These are phyloP conservation scores for Fraxinus anomala DNA, from an alignment of 257 asterid species.

Conservation along the genomic window DNA sequence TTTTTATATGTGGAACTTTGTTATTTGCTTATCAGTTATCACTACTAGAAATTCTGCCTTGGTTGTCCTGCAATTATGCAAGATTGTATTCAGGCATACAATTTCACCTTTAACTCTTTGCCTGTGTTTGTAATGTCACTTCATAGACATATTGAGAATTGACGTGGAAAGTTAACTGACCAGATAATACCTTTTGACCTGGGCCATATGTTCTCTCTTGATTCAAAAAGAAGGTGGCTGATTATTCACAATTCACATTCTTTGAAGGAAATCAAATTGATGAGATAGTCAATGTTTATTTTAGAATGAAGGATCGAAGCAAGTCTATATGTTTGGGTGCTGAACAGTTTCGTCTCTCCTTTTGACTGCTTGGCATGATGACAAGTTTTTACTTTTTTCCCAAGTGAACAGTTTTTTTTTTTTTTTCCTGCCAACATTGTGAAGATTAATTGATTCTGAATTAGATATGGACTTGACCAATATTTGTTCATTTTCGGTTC, in stretches of 20 bases:
- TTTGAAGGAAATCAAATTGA: neutral
- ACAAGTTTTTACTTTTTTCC: neutral
- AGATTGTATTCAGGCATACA: slow-evolving; percentile 1
- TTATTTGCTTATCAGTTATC: neutral
- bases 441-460: neutral
- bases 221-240: neutral
- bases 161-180: neutral
- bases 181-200: neutral
- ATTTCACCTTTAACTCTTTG: neutral
- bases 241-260: neutral
- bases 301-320: neutral
- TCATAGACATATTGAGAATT: neutral
- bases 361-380: neutral
- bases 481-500: neutral
- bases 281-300: neutral
- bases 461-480: neutral
- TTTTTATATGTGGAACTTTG: neutral
- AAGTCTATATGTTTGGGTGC: neutral
- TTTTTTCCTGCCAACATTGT: neutral
- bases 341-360: neutral
- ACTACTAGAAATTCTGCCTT: slow-evolving; percentile 5
- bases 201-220: neutral
- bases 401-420: slow-evolving; percentile 4
- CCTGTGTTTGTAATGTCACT: slow-evolving; percentile 1
- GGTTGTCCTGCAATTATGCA: neutral